Percentiles rank a stretch among this genome's conserved stretches.
phyloP scores from a whole-genome alignment of 2,329 filamentous ascomycete species.

The Alternaria sp. region DNA sequence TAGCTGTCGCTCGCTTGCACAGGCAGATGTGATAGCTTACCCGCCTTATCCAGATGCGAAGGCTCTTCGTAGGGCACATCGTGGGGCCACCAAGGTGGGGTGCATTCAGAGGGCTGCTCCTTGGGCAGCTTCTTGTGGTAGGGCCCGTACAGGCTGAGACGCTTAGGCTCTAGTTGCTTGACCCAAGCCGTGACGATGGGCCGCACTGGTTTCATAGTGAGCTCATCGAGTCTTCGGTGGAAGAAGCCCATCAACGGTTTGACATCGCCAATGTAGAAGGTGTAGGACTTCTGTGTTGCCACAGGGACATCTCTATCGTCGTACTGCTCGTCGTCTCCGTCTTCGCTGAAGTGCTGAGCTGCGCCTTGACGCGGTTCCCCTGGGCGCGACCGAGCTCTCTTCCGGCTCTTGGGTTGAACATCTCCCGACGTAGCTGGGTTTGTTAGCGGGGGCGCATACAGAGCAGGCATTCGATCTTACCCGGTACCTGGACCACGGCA shows the following conservation, averaged over 20 bases:
- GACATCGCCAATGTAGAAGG: constrained; percentile 37
- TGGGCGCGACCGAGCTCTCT: constrained; percentile 20
- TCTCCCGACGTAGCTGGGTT: neutral
- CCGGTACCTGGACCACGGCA: constrained; percentile 1
- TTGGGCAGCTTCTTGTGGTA: constrained; percentile 32
- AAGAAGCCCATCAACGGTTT: constrained; percentile 30
- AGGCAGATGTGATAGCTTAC: constrained; percentile 17
- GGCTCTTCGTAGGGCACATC: constrained; percentile 41
- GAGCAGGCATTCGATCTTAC: constrained; percentile 9
- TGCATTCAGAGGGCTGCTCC: constrained; percentile 14
- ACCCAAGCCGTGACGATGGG: constrained; percentile 43
- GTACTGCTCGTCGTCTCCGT: constrained; percentile 4
- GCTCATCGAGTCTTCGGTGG: constrained; percentile 31
- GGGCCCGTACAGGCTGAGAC: constrained; percentile 29
- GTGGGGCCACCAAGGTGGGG: constrained; percentile 41
- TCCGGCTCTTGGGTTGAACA: constrained; percentile 11
- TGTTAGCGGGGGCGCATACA: constrained; percentile 11
- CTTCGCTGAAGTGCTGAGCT: neutral
- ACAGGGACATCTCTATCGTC: constrained; percentile 5
- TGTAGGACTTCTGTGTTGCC: constrained; percentile 13
- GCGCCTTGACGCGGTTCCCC: neutral
- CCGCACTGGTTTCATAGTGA: constrained; percentile 42
- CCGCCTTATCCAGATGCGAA: constrained; percentile 37
- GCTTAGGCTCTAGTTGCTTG: constrained; percentile 34
- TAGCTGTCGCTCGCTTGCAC: neutral